Conservation (phyloP, 2,329 filamentous ascomycete genomes). For the Talaromyces piceae region DNA sequence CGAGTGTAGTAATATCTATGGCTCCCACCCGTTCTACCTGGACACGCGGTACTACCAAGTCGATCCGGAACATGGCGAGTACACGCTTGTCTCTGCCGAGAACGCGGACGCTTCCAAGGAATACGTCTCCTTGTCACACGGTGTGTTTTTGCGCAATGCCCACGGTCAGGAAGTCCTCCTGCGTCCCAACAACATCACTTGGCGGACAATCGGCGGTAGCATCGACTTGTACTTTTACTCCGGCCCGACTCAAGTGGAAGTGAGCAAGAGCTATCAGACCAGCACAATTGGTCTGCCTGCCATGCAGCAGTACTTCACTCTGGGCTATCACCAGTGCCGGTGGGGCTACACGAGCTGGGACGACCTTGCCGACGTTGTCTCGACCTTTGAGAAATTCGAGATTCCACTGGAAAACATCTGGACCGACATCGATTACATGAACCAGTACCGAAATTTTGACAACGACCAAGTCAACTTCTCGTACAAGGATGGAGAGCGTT, state of each 20-base stretch:
- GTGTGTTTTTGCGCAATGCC: slow-evolving; percentile 68
- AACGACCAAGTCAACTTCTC: slow-evolving; percentile 48
- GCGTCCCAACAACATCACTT: slow-evolving; percentile 57
- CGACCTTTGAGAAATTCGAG: slow-evolving; percentile 45
- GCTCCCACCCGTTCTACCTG: slow-evolving; percentile 69
- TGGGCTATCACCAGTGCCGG: slow-evolving; percentile 76
- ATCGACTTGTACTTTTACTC: slow-evolving; percentile 75
- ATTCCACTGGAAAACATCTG: slow-evolving; percentile 49
- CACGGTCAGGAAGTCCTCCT: slow-evolving; percentile 69
- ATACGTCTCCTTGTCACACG: slow-evolving; percentile 65
- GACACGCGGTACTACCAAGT: slow-evolving; percentile 68
- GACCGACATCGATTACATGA: slow-evolving; percentile 51
- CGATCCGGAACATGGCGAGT: slow-evolving; percentile 39
- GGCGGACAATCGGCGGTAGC: slow-evolving; percentile 66
- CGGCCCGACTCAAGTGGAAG: slow-evolving; percentile 60
- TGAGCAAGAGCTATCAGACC: slow-evolving; percentile 63
- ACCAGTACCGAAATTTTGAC: slow-evolving; percentile 52
- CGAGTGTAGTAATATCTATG: slow-evolving; percentile 57
- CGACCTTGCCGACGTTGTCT: slow-evolving; percentile 51
- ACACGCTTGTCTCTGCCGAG: slow-evolving; percentile 48
- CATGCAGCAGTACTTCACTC: slow-evolving; percentile 73
- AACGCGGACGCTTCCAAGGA: slow-evolving; percentile 45
- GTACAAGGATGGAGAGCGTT: slow-evolving; percentile 42
- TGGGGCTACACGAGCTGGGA: slow-evolving; percentile 76
- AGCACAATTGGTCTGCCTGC: slow-evolving; percentile 63